These are phyloP conservation scores for Nicotiana tabacum DNA, from an alignment of 257 asterid genomes.

Conservation along the genomic window DNA sequence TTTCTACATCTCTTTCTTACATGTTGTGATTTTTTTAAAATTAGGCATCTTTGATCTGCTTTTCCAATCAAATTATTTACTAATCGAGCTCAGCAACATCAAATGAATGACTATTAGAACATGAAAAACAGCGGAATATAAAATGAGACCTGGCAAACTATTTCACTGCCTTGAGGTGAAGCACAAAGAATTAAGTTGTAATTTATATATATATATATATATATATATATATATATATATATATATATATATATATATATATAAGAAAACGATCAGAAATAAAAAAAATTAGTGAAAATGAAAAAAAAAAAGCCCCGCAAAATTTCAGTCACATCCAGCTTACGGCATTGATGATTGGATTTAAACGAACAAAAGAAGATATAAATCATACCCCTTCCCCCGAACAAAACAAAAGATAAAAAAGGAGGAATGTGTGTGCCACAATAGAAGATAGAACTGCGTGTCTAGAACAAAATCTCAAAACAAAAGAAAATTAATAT, in stretches of 20 bases:
- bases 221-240: too few species aligned
- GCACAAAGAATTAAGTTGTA: neutral
- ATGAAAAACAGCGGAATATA: neutral
- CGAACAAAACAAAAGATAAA: neutral
- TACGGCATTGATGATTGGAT: neutral
- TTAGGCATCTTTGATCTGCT: neutral
- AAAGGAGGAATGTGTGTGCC: neutral
- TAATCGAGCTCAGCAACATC: neutral
- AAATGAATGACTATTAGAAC: neutral
- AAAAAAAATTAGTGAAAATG: neutral
- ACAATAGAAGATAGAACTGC: neutral
- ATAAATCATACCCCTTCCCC: neutral
- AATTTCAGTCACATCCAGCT: neutral
- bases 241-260: too few species aligned
- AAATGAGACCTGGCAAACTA: neutral
- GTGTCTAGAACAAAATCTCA: neutral
- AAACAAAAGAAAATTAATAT: neutral
- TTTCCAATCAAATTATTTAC: neutral
- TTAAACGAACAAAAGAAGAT: neutral
- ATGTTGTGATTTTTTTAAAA: neutral
- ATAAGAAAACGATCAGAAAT: neutral
- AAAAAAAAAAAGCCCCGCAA: neutral
- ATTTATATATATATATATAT: too few species aligned
- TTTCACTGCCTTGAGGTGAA: neutral
- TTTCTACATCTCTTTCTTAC: neutral